A percentile compares a stretch with the other conserved stretches of the same genome.
Evolutionary conservation across 179 eudicot species (phyloP).

Genomic region (Patellifolia procumbens): DNA sequence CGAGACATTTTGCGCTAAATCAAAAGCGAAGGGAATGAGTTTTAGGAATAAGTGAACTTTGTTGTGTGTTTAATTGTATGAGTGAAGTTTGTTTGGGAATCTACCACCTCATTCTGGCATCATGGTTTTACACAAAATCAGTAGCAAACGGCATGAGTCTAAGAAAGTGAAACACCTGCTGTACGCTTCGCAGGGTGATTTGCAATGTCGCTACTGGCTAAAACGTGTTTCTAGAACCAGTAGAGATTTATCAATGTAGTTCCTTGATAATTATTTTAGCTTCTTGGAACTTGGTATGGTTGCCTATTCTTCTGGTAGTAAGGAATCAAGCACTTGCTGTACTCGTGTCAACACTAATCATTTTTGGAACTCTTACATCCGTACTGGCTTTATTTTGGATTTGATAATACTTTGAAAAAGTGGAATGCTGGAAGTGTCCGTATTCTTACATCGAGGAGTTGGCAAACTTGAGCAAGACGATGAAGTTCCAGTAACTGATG

Average conservation of each 20-base stretch:
- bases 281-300: slow-evolving; percentile 1
- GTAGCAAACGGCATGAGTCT: background rate
- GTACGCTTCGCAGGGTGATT: background rate
- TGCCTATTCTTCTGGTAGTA: background rate
- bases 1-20: slow-evolving; percentile 65
- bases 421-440: background rate
- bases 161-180: background rate
- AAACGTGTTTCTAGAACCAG: background rate
- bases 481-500: background rate
- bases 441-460: background rate
- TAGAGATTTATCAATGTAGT: background rate
- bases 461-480: background rate
- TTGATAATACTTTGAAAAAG: background rate
- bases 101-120: background rate
- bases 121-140: background rate
- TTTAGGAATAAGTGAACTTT: slow-evolving; percentile 54
- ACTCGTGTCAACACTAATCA: background rate
- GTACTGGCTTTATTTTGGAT: background rate
- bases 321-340: background rate
- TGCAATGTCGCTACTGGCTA: background rate
- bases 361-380: background rate
- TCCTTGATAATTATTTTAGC: background rate
- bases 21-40: slow-evolving; percentile 72
- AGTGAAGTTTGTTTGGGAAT: background rate
- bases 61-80: background rate